Conservation (phyloP, 2,329 filamentous ascomycete species). For the Ophiostoma sp. region DNA sequence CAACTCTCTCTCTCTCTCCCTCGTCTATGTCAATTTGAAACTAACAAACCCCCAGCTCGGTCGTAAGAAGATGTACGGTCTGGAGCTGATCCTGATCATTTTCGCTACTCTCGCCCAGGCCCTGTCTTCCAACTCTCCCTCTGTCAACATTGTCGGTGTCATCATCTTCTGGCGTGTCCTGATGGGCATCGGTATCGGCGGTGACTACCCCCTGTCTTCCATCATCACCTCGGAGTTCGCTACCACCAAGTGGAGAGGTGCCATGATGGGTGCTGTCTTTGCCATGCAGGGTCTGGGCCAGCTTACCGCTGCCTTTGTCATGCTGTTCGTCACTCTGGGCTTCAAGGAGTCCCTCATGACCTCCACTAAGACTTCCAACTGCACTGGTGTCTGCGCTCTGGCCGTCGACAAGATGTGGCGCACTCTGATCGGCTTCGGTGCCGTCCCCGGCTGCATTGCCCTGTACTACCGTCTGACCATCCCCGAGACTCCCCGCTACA, state of each 20-base stretch:
- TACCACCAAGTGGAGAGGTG: constrained; percentile 77
- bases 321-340: constrained; percentile 66
- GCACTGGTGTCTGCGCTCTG: constrained; percentile 58
- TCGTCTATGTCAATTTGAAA: background rate
- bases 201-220: constrained; percentile 75
- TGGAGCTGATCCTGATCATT: constrained; percentile 76
- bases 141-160: constrained; percentile 58
- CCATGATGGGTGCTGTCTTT: constrained; percentile 83
- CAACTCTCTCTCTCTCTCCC: too few species aligned
- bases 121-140: constrained; percentile 57
- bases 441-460: constrained; percentile 72
- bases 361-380: constrained; percentile 49
- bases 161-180: constrained; percentile 78
- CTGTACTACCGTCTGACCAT: constrained; percentile 77
- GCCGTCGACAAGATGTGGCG: constrained; percentile 88
- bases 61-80: constrained; percentile 60
- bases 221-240: constrained; percentile 87
- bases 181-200: constrained; percentile 67
- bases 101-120: constrained; percentile 69
- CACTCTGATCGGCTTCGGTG: constrained; percentile 72
- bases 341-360: constrained; percentile 60
- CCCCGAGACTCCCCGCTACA: constrained; percentile 82
- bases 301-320: constrained; percentile 67
- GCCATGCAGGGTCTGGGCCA: constrained; percentile 85
- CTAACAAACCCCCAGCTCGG: constrained; percentile 25